These are phyloP conservation scores for Geotrichum cucujoidarum DNA, from an alignment of 1,139 yeast species.

Conservation along the genomic window DNA sequence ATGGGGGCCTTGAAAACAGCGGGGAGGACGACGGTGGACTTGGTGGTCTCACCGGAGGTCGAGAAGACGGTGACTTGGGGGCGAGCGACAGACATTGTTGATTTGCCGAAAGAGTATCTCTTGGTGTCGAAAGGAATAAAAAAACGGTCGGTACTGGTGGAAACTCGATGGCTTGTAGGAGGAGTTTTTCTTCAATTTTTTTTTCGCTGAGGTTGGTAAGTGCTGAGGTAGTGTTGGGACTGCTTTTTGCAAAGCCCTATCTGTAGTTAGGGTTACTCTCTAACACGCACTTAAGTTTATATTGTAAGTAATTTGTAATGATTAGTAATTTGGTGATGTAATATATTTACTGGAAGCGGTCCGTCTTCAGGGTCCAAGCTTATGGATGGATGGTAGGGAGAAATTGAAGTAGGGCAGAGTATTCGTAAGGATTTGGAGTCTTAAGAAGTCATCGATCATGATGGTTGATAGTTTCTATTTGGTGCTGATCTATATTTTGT, in stretches of 20 bases:
- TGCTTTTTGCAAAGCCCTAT: conserved; percentile 3
- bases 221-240: conserved; percentile 1
- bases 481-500: too few relatives aligned
- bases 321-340: too few relatives aligned
- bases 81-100: conserved; percentile 65
- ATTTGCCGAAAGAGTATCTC: conserved; percentile 15
- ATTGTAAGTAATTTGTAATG: too few relatives aligned
- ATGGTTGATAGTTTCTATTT: too few relatives aligned
- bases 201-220: not conserved
- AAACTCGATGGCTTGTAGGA: conserved; percentile 6
- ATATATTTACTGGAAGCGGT: too few relatives aligned
- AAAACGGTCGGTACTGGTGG: conserved; percentile 9
- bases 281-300: too few relatives aligned
- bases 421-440: too few relatives aligned
- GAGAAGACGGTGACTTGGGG: conserved; percentile 97
- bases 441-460: too few relatives aligned
- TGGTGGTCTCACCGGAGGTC: conserved; percentile 80
- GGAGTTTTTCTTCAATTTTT: conserved; percentile 4
- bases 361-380: too few relatives aligned
- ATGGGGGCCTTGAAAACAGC: conserved; percentile 99
- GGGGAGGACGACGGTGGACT: conserved; percentile 87
- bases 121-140: conserved; percentile 8
- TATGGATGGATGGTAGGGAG: too few relatives aligned
- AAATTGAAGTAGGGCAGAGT: too few relatives aligned
- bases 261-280: not conserved